These are phyloP conservation scores for Thermothielavioides terrestris DNA, from an alignment of 495 filamentous ascomycete genomes.

Conservation along the genomic window DNA sequence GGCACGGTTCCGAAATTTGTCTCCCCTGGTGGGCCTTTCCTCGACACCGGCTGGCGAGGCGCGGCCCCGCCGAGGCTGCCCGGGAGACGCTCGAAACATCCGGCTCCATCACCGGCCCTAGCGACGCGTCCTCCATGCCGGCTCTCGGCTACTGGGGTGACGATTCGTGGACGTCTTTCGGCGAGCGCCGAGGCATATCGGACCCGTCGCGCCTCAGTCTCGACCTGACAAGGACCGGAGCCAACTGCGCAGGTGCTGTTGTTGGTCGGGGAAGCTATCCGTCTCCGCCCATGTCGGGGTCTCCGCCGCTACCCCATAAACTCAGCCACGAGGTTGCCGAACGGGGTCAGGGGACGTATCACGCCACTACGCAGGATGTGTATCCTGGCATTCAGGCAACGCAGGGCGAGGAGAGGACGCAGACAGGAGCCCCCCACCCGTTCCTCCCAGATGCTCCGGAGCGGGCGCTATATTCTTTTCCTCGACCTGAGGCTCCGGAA, in stretches of 20 bases:
- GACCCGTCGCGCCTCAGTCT: slow-evolving; percentile 61
- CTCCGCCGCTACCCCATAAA: slow-evolving; percentile 60
- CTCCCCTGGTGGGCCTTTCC: slow-evolving; percentile 13
- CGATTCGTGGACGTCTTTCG: slow-evolving; percentile 43
- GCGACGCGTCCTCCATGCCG: slow-evolving; percentile 39
- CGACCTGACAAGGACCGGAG: slow-evolving; percentile 58
- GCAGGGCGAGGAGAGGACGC: slow-evolving; percentile 34
- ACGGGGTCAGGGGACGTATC: slow-evolving; percentile 45
- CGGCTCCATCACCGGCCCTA: slow-evolving; percentile 19
- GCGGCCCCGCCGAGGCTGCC: slow-evolving; percentile 9
- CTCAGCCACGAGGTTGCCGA: slow-evolving; percentile 51
- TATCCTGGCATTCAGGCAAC: slow-evolving; percentile 35
- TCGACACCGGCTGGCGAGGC: slow-evolving; percentile 13
- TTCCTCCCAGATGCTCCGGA: slow-evolving; percentile 34
- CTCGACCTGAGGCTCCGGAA: slow-evolving; percentile 30
- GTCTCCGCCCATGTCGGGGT: slow-evolving; percentile 81
- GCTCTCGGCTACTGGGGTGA: slow-evolving; percentile 35
- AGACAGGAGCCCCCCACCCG: slow-evolving; percentile 24
- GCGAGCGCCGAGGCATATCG: slow-evolving; percentile 51
- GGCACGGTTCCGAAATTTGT: slow-evolving; percentile 24
- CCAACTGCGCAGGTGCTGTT: slow-evolving; percentile 59
- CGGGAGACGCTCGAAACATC: slow-evolving; percentile 20
- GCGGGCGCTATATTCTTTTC: slow-evolving; percentile 30
- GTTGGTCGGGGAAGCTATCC: slow-evolving; percentile 58
- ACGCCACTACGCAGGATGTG: slow-evolving; percentile 39